Percentiles rank a stretch among this genome's conserved stretches.
Conservation (phyloP, 176 grass and related monocot species). For the Puccinellia tenuiflora region DNA sequence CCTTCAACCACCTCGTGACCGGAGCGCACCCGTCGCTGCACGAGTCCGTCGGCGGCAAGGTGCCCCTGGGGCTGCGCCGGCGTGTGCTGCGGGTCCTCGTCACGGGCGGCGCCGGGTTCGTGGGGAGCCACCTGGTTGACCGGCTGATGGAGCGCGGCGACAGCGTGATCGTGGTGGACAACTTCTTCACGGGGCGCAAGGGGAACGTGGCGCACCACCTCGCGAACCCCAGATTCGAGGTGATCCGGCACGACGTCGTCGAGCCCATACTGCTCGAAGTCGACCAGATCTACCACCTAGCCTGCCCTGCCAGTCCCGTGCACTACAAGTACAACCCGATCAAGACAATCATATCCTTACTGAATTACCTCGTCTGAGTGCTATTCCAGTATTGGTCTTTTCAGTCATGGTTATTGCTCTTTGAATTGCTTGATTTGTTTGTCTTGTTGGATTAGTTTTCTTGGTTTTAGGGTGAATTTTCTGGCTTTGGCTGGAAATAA, state of each 20-base stretch:
- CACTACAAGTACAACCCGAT: conserved; percentile 97
- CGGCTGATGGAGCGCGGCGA: conserved; percentile 64
- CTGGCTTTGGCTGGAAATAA: background rate
- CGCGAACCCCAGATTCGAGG: conserved; percentile 67
- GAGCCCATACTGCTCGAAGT: conserved; percentile 84
- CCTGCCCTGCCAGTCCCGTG: conserved; percentile 81
- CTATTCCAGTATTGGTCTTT: background rate
- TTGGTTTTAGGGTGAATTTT: background rate
- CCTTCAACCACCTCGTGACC: conserved; percentile 19
- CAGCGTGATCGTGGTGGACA: conserved; percentile 82
- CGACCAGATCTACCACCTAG: conserved; percentile 94
- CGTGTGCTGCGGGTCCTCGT: conserved; percentile 64
- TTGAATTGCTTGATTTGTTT: background rate
- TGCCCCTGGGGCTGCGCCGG: conserved; percentile 61
- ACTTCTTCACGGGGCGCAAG: conserved; percentile 92
- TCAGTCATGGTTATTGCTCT: background rate
- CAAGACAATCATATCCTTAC: conserved; percentile 93
- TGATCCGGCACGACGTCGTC: conserved; percentile 91
- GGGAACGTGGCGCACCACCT: conserved; percentile 78
- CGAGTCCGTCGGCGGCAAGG: conserved; percentile 52
- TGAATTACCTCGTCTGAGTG: background rate
- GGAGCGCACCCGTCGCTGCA: background rate
- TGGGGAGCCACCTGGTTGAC: conserved; percentile 83
- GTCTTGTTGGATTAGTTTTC: background rate
- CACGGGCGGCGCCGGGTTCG: conserved; percentile 82